Evolutionary conservation across 2,329 filamentous ascomycete species (phyloP), one percentile per base, ranked within the genome.

Genomic region (Fusarium albidum): DNA sequence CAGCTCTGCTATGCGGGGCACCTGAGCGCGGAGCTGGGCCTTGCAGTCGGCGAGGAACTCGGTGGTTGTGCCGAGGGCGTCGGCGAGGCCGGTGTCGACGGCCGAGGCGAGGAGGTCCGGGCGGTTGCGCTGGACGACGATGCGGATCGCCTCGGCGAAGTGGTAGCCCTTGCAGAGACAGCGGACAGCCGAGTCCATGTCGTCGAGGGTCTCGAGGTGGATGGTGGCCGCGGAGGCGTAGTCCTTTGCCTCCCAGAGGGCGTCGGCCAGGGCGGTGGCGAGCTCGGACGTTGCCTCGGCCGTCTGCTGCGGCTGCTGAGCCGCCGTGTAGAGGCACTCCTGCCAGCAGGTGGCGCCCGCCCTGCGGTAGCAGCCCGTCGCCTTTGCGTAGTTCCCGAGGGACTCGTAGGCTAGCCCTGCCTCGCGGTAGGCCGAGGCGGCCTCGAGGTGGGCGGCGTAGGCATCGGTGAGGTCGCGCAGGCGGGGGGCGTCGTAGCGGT

Each of bases 1-100:
- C 21, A 99, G 82, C 69, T 97, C 94, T 7, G 82, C 80, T 58
- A 99, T 86, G 14, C 95, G 89, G 0, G 94, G 92, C 0, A 96
- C 85, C 69, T 99, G 95, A 0, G 92, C 90, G 39, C 81, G 79
- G 4, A 98, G 81, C 72, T 99, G 95, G 0, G 81, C 81, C 71
- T 91, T 92, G 83, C 94, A 98, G 72, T 99, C 95, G 2, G 95
- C 92, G 10, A 99, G 84, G 54, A 98, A 87, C 70, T 98, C 95
- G 1, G 92, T 96, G 66, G 89, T 93, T 46, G 84, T 86, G 17
- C 89, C 88, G 50, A 95, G 87, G 2, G 90, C 87, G 52, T 98
- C 94, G 5, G 87, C 83, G 6, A 99, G 85, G 2, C 90, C 91
- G 0, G 83, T 74, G 69, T 99, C 94, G 12, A 99, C 81, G 47